These are phyloP conservation scores for Bullera alba DNA, from an alignment of 768 basidiomycete genomes.

Conservation along the genomic window DNA sequence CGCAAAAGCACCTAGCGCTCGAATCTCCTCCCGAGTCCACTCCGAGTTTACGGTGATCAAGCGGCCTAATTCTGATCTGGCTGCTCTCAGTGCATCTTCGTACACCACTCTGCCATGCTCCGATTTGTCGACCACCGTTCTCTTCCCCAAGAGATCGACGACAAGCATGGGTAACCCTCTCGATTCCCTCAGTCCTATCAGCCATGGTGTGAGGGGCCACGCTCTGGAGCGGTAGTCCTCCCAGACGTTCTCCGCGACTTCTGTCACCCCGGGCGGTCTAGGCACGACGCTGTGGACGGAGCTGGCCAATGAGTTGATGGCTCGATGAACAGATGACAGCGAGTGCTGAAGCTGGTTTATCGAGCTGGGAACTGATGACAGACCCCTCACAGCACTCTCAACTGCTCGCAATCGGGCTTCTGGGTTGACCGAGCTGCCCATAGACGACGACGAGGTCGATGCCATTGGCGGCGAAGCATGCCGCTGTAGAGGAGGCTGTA, in stretches of 20 bases:
- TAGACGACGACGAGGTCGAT: too few relatives aligned
- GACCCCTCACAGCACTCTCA: background rate
- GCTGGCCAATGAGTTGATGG: slow-evolving; percentile 1
- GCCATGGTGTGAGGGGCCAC: slow-evolving; percentile 41
- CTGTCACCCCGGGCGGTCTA: background rate
- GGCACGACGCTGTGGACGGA: background rate
- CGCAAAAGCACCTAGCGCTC: slow-evolving; percentile 32
- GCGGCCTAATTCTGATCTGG: slow-evolving; percentile 18
- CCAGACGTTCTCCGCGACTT: slow-evolving; percentile 21
- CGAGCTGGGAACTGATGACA: background rate
- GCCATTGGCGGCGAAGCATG: background rate
- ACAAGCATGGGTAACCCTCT: slow-evolving; percentile 30
- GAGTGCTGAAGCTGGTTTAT: background rate
- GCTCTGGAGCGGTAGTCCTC: slow-evolving; percentile 31
- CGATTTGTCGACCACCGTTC: slow-evolving; percentile 19
- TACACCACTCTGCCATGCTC: slow-evolving; percentile 16
- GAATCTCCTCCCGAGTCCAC: slow-evolving; percentile 33
- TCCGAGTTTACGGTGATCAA: slow-evolving; percentile 14
- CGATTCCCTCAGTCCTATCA: slow-evolving; percentile 34
- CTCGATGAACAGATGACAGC: background rate
- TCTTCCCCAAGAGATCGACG: slow-evolving; percentile 24
- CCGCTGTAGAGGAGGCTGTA: background rate
- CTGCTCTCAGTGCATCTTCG: slow-evolving; percentile 16
- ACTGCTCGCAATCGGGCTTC: background rate
- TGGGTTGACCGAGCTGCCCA: too few relatives aligned